Conservation (phyloP, 2,329 filamentous ascomycete genomes). For the Tricladium varicosporioides region DNA sequence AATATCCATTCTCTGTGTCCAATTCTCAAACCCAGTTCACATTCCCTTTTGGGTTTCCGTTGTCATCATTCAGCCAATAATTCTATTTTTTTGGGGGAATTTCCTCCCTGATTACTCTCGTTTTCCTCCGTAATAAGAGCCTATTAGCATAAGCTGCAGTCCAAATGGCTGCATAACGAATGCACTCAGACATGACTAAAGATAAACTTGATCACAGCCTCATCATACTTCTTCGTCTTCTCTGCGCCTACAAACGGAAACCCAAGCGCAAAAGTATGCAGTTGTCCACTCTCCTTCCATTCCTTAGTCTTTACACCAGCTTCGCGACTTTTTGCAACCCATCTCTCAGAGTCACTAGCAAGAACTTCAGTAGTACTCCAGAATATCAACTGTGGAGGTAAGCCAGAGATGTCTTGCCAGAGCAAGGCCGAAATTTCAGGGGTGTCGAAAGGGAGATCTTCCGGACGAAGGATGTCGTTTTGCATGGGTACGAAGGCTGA, state of each 20-base stretch:
- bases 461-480: not conserved
- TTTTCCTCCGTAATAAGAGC: no score
- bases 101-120: no score
- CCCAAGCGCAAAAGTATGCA: slow-evolving; percentile 1
- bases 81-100: no score
- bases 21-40: no score
- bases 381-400: not conserved
- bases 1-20: no score
- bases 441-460: not conserved
- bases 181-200: not conserved
- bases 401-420: not conserved
- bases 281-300: not conserved
- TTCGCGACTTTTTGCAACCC: not conserved
- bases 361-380: not conserved
- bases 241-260: not conserved
- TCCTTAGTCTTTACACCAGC: not conserved
- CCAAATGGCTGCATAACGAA: no score
- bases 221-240: not conserved
- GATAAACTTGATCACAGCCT: not conserved
- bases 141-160: no score
- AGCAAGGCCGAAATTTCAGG: slow-evolving; percentile 2
- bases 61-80: no score
- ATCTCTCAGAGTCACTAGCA: not conserved
- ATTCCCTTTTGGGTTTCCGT: no score
- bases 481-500: not conserved